Percentiles rank a stretch among this genome's conserved stretches.
These are phyloP conservation scores for Lactifluus hygrophoroides DNA, from an alignment of 768 basidiomycete genomes.

Conservation along the genomic window DNA sequence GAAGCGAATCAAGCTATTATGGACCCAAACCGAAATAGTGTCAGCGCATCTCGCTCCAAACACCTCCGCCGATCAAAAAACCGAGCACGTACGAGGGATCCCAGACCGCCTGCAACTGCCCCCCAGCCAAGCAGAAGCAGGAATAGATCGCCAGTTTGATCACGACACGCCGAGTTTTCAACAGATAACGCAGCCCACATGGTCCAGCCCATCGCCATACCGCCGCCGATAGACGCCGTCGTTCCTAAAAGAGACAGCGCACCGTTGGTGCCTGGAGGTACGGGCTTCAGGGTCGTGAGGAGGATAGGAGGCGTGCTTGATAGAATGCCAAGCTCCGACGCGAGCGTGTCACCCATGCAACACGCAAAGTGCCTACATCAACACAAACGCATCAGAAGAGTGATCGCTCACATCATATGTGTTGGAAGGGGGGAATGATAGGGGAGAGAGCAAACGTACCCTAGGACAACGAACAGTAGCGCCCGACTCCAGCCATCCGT, in stretches of 20 bases:
- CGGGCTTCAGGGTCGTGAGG: slow-evolving; percentile 64
- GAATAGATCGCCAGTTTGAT: slow-evolving; percentile 31
- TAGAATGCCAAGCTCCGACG: slow-evolving; percentile 88
- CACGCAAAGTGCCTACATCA: slow-evolving; percentile 73
- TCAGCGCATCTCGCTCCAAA: background rate
- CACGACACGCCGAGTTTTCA: slow-evolving; percentile 53
- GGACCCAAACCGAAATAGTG: background rate
- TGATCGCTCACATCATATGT: background rate
- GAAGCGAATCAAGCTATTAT: slow-evolving; percentile 66
- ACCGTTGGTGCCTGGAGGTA: slow-evolving; percentile 90
- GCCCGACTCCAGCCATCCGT: slow-evolving; percentile 48
- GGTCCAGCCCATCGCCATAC: slow-evolving; percentile 57
- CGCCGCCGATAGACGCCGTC: slow-evolving; percentile 62
- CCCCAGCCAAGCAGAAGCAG: slow-evolving; percentile 50
- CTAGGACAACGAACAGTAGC: slow-evolving; percentile 56
- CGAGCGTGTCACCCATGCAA: slow-evolving; percentile 86
- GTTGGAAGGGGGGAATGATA: background rate
- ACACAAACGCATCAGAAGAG: background rate
- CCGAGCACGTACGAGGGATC: slow-evolving; percentile 55
- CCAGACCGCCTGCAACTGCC: slow-evolving; percentile 57
- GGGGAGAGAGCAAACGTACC: slow-evolving; percentile 35
- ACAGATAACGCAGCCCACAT: slow-evolving; percentile 47
- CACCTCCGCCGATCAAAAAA: background rate
- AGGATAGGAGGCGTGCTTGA: slow-evolving; percentile 60
- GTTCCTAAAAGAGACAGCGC: slow-evolving; percentile 74